Evolutionary conservation across 148 eudicot genomes (phyloP).

Genomic region (Arctostaphylos glauca): DNA sequence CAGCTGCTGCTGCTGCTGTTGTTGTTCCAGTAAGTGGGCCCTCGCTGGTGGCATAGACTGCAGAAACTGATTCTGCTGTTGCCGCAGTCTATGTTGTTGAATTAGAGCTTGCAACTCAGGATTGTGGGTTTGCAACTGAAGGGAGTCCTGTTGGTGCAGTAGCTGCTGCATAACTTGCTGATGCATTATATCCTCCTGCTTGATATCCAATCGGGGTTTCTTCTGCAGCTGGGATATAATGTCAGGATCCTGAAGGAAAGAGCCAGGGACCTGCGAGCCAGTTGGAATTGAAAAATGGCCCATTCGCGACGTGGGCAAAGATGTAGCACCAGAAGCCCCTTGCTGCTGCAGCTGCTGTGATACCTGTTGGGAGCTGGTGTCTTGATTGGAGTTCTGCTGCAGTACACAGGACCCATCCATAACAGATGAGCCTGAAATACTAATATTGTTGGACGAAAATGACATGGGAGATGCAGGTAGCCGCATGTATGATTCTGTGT

Average conservation of each 20-base stretch:
- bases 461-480: conserved; percentile 94
- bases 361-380: conserved; percentile 49
- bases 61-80: conserved; percentile 64
- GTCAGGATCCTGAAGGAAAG: conserved; percentile 60
- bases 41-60: conserved; percentile 69
- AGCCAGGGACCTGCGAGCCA: conserved; percentile 46
- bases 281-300: conserved; percentile 51
- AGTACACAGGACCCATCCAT: conserved; percentile 62
- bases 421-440: conserved; percentile 75
- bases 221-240: conserved; percentile 67
- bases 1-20: conserved; percentile 41
- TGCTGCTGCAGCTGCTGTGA: conserved; percentile 45
- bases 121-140: conserved; percentile 57
- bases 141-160: conserved; percentile 65
- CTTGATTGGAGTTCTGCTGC: conserved; percentile 64
- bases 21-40: conserved; percentile 63
- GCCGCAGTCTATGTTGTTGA: conserved; percentile 80
- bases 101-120: conserved; percentile 80
- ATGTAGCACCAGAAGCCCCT: conserved; percentile 59
- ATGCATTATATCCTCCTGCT: conserved; percentile 72
- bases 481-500: conserved; percentile 72
- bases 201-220: conserved; percentile 77
- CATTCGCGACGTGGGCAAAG: conserved; percentile 48
- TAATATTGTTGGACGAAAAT: conserved; percentile 81
- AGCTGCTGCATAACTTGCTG: conserved; percentile 73